These are phyloP conservation scores for Pholiota microspora DNA, from an alignment of 768 basidiomycete genomes.

Conservation along the genomic window DNA sequence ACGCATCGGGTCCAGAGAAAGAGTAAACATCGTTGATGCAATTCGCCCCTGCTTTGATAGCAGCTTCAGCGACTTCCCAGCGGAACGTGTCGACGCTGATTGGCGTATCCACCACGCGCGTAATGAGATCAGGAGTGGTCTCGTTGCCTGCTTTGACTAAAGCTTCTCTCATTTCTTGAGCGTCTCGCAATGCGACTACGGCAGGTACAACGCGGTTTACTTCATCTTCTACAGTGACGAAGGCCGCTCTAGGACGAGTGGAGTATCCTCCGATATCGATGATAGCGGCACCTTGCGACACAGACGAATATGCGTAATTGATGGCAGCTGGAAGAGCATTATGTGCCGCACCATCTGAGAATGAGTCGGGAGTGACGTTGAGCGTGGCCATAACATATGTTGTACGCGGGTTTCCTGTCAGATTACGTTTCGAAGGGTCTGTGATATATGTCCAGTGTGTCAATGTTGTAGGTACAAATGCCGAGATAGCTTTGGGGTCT, in stretches of 20 bases:
- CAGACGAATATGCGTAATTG: conserved; percentile 45
- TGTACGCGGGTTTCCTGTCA: conserved; percentile 19
- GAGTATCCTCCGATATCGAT: conserved; percentile 95
- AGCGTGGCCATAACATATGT: conserved; percentile 89
- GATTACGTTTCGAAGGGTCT: background rate
- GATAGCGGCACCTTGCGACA: conserved; percentile 64
- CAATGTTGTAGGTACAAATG: conserved; percentile 42
- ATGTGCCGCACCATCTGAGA: conserved; percentile 80
- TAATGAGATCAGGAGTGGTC: conserved; percentile 18
- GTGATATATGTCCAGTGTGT: conserved; percentile 44
- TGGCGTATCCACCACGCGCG: conserved; percentile 30
- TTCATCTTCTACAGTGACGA: conserved; percentile 71
- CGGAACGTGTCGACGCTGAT: conserved; percentile 92
- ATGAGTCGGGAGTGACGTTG: conserved; percentile 94
- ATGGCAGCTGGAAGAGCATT: conserved; percentile 53
- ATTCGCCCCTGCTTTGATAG: conserved; percentile 80
- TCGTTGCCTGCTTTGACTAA: background rate
- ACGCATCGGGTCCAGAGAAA: conserved; percentile 62
- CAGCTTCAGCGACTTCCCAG: conserved; percentile 70
- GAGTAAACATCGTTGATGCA: conserved; percentile 93
- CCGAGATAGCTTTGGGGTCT: conserved; percentile 10
- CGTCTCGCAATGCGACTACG: conserved; percentile 28
- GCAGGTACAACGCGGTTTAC: conserved; percentile 71
- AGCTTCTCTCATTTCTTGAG: conserved; percentile 27
- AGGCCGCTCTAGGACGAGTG: conserved; percentile 77